Base-by-base conservation (phyloP, 371 early-diverging fungal species). In the Smittium culicis region DNA sequence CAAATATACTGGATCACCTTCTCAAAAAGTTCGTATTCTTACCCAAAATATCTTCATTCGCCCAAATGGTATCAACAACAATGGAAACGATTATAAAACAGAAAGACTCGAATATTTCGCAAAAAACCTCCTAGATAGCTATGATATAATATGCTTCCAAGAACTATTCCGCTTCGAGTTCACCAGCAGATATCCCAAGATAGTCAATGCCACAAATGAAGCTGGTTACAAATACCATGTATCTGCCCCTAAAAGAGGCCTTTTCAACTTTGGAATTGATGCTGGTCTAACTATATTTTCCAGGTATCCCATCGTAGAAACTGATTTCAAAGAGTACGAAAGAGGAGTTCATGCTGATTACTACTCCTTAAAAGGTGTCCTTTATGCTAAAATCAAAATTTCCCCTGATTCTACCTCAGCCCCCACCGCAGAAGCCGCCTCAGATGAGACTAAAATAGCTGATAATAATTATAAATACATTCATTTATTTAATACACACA, bases 141-240 rank as follows among this genome's bases (percentile, higher is more conserved):
- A 87, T 73, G 92, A 92, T 70, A 78, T 93, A 14, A 82, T 93
- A 24, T 79, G 83, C 17, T 72, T 93, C 61, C 91, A 93, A 74
- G 94, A 93, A 72, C 82, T 88, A 64, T 93, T 89, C 78, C 84
- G 85, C 20, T 89, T 82, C 72, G 88, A 86, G 1, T n/a, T n/a
- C n/a, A 77, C 79, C 33, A 71, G 80, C 32, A 77, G 93, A 0
- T 77, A 80, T 20, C 75, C 78, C 35, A 67, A 72, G 25, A 71
- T 92, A 17, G 58, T 87, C 20, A 68, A 67, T 0, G 79, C 77
- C n/a, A 93, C 92, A 11, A 76, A 81, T 57, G 71, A 82, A 35
- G 66, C 76, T 16, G 94, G 93, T 2, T 85, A 89, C 64, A 73
- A 76, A 34, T 83, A 82, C 68, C 79, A 78, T 57, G 74, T 82